Percentiles rank a stretch among this genome's conserved stretches.
Conservation (phyloP, 1,284 basidiomycete species). For the Marasmius tenuissimus region DNA sequence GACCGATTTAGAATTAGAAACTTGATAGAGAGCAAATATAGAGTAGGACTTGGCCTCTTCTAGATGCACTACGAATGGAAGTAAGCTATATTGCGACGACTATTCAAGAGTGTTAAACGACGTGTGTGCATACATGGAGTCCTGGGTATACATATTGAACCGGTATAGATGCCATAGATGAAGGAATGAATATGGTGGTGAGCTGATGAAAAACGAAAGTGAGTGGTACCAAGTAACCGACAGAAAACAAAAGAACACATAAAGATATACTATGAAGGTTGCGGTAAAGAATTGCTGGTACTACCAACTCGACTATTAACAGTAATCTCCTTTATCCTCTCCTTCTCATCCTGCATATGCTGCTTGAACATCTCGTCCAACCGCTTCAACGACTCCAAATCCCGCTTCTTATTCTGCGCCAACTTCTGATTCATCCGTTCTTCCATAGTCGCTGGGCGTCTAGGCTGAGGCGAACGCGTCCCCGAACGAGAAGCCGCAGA, state of each 20-base stretch:
- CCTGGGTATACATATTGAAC: not conserved
- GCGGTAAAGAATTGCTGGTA: not conserved
- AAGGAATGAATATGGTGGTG: too few relatives aligned
- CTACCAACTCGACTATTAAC: not conserved
- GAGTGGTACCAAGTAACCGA: not conserved
- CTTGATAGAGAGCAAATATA: too few relatives aligned
- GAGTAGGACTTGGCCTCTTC: not conserved
- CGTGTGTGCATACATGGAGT: not conserved
- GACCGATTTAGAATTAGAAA: too few relatives aligned
- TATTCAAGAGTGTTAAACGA: not conserved
- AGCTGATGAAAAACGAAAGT: too few relatives aligned
- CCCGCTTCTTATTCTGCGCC: constrained; percentile 38
- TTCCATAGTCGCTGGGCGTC: constrained; percentile 19
- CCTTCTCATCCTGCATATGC: constrained; percentile 75
- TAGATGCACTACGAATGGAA: not conserved
- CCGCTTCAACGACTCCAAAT: constrained; percentile 55
- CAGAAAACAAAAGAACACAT: not conserved
- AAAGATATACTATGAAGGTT: not conserved
- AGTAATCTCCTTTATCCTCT: constrained; percentile 70
- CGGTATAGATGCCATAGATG: not conserved
- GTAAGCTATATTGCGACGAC: not conserved
- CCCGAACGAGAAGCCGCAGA: too few relatives aligned
- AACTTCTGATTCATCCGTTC: constrained; percentile 17
- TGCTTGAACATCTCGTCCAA: constrained; percentile 73
- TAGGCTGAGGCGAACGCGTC: not conserved